Percentiles rank a stretch among this genome's conserved stretches.
These are phyloP conservation scores for Fusarium sp. DNA, from an alignment of 2,329 filamentous ascomycete genomes.

Conservation along the genomic window DNA sequence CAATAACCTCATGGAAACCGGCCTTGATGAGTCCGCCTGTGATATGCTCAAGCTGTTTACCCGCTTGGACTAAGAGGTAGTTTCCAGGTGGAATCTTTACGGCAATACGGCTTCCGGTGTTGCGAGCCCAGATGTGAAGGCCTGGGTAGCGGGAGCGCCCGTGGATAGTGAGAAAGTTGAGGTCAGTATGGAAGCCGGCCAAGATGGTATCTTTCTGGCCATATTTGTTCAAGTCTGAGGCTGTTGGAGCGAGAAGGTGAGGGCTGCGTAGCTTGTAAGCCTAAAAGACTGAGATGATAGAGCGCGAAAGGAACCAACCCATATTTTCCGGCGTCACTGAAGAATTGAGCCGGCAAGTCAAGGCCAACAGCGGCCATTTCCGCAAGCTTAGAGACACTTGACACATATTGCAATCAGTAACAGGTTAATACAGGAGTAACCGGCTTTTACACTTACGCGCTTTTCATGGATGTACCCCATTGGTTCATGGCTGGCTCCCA, in stretches of 20 bases:
- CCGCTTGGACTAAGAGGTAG: conserved; percentile 70
- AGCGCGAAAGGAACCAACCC: conserved; percentile 53
- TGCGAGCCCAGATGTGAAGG: conserved; percentile 72
- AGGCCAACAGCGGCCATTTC: conserved; percentile 69
- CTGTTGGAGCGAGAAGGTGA: conserved; percentile 70
- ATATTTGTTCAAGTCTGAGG: conserved; percentile 67
- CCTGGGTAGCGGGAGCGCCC: conserved; percentile 71
- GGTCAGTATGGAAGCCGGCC: conserved; percentile 72
- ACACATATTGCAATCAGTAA: background rate
- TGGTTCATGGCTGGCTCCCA: conserved; percentile 67
- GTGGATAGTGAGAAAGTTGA: conserved; percentile 74
- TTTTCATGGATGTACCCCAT: conserved; percentile 71
- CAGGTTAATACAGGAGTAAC: background rate
- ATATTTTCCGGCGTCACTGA: conserved; percentile 66
- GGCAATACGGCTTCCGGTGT: conserved; percentile 68
- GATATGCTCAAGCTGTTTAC: conserved; percentile 71
- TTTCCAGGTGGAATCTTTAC: conserved; percentile 69
- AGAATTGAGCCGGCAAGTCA: conserved; percentile 63
- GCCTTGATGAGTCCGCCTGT: conserved; percentile 71
- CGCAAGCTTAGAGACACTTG: conserved; percentile 66
- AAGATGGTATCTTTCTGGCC: conserved; percentile 67
- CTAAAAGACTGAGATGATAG: background rate
- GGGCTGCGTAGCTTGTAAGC: conserved; percentile 53
- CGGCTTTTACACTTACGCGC: conserved; percentile 58
- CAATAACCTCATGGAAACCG: conserved; percentile 71